Conservation (phyloP, 163 green algal genomes). For the Scenedesmus sp. region DNA sequence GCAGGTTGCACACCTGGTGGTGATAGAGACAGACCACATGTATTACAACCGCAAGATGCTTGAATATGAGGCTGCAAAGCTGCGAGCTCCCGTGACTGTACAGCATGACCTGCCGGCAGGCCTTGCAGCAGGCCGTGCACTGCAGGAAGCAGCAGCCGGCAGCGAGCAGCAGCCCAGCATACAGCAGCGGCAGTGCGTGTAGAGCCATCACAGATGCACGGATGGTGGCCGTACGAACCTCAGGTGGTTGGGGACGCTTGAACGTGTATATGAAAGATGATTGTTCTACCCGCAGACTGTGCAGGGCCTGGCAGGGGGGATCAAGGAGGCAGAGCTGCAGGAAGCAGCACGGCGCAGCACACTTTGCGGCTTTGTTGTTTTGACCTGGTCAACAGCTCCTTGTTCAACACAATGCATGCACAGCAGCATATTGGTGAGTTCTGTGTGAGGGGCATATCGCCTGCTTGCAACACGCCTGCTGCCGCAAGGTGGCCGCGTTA, state of each 20-base stretch:
- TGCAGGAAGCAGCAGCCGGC: neutral
- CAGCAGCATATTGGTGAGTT: no score
- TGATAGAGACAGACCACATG: slow-evolving; percentile 74
- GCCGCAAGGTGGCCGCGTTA: no score
- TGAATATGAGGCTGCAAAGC: slow-evolving; percentile 18
- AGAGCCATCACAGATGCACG: neutral
- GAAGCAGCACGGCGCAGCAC: no score
- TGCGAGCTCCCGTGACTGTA: slow-evolving; percentile 28
- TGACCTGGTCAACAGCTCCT: no score
- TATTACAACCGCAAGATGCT: slow-evolving; percentile 59
- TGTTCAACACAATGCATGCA: no score
- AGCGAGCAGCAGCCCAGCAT: slow-evolving; percentile 9
- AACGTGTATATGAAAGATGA: no score
- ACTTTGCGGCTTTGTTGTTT: no score
- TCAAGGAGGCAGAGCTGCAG: no score
- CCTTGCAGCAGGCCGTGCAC: slow-evolving; percentile 21
- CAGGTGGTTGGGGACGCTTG: neutral
- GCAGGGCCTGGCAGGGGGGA: no score
- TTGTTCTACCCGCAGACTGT: no score
- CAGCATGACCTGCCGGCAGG: slow-evolving; percentile 10
- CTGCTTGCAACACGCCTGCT: no score
- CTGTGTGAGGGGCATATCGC: no score
- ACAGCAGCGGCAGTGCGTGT: neutral
- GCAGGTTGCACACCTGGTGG: slow-evolving; percentile 71
- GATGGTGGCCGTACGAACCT: neutral